Conservation (phyloP, 768 basidiomycete species). For the Omphalotus guepiniiformis region DNA sequence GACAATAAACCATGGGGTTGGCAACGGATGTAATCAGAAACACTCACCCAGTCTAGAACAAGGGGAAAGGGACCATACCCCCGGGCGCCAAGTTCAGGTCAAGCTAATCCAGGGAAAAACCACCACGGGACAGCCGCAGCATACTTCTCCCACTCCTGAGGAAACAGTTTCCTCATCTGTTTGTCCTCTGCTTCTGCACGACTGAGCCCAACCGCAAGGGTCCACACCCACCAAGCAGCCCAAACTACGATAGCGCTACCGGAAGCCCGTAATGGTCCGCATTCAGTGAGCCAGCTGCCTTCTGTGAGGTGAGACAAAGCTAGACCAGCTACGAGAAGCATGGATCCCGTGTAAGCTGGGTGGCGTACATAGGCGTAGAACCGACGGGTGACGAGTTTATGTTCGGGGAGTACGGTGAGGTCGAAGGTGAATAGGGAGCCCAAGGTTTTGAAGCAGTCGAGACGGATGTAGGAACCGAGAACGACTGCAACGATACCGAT, state of each 20-base stretch:
- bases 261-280: constrained; percentile 24
- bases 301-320: constrained; percentile 41
- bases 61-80: no score
- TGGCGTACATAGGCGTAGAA: constrained; percentile 51
- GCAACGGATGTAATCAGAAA: no score
- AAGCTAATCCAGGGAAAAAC: constrained; percentile 41
- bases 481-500: constrained; percentile 39
- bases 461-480: constrained; percentile 43
- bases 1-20: no score
- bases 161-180: constrained; percentile 39
- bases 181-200: constrained; percentile 45
- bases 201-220: constrained; percentile 37
- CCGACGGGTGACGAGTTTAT: constrained; percentile 46
- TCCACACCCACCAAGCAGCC: constrained; percentile 39
- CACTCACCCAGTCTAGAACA: no score
- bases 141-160: constrained; percentile 41
- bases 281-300: constrained; percentile 41
- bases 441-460: constrained; percentile 50
- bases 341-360: constrained; percentile 51
- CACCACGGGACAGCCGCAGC: constrained; percentile 38
- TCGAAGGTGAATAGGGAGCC: constrained; percentile 57
- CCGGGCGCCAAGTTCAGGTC: no score
- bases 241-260: constrained; percentile 23
- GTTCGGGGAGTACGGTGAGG: constrained; percentile 48
- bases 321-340: constrained; percentile 44